These are phyloP conservation scores for Colletotrichum magnum DNA, from an alignment of 2,329 filamentous ascomycete genomes.

Conservation along the genomic window DNA sequence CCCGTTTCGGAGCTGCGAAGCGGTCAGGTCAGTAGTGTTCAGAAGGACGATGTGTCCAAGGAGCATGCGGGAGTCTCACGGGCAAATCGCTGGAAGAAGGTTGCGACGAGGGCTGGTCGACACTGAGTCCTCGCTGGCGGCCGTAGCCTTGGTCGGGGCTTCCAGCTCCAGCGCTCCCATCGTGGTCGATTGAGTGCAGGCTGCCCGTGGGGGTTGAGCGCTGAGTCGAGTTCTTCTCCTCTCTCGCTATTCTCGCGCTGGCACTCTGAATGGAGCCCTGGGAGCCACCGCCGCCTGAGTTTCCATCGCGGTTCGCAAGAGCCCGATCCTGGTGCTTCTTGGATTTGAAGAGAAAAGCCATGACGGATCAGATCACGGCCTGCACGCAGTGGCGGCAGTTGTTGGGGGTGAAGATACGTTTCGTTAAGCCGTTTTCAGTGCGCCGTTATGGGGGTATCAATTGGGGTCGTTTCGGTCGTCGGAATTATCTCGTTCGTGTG, in stretches of 20 bases:
- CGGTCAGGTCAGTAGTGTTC: slow-evolving; percentile 4
- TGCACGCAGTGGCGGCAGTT: slow-evolving; percentile 51
- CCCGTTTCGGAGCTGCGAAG: slow-evolving; percentile 68
- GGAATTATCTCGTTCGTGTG: slow-evolving; percentile 4
- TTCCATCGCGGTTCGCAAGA: slow-evolving; percentile 68
- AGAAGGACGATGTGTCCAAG: slow-evolving; percentile 52
- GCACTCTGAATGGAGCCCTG: slow-evolving; percentile 64
- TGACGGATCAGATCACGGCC: slow-evolving; percentile 61
- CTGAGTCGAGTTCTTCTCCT: slow-evolving; percentile 68
- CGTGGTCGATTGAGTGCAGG: slow-evolving; percentile 78
- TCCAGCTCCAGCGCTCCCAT: slow-evolving; percentile 67
- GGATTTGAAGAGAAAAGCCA: slow-evolving; percentile 88
- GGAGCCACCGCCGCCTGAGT: slow-evolving; percentile 52
- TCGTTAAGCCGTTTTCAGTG: slow-evolving; percentile 43
- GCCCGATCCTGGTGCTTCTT: slow-evolving; percentile 81
- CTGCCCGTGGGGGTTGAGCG: slow-evolving; percentile 84
- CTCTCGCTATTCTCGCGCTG: slow-evolving; percentile 54
- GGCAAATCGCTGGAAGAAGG: slow-evolving; percentile 53
- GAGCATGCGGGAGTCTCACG: slow-evolving; percentile 56
- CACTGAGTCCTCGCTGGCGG: slow-evolving; percentile 67
- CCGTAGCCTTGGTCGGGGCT: slow-evolving; percentile 76
- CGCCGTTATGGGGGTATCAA: slow-evolving; percentile 22
- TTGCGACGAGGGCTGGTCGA: slow-evolving; percentile 61
- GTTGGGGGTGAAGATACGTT: slow-evolving; percentile 38
- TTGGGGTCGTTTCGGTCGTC: slow-evolving; percentile 30